Base-by-base conservation (phyloP, 75 land plant species). In the Selaginella moellendorffii region DNA sequence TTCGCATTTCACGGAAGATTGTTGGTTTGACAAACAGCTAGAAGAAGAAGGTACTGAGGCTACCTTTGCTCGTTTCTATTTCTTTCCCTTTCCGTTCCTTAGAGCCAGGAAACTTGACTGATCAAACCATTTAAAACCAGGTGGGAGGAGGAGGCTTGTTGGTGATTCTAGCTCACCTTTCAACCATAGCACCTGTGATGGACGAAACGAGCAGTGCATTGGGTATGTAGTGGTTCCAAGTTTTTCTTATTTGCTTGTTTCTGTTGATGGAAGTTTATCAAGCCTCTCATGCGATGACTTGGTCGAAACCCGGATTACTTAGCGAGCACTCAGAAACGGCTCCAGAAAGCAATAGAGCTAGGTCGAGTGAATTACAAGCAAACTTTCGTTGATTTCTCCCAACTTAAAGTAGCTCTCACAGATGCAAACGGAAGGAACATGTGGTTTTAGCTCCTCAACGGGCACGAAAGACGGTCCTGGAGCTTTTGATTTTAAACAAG, bases 391-490 rank as follows among this genome's bases (percentile, higher is more conserved):
- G 81, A 92, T 71, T 77, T 88, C 64, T 81, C 96, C 59, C 76
- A 78, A 0, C 70, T 88, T 52, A 65, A 79, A 52, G 97, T 92
- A 18, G 77, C 64, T 2, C 14, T 36, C 10, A 36, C 46, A 5
- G 14, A 14, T 36, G 46, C 46, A 36, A 78, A 79, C 1, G 69
- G 85, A 36, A 65, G 77, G 54, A 93, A 89, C 97, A 30, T 80
- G 88, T 80, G 97, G 97, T 5, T 92, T 83, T 68, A 81, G 81
- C 64, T 92, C 88, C 77, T 95, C 97, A 58, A 96, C 97, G 9
- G 97, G 97, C 65, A 92, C 97, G 8, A 92, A 89, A 29, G 97
- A 92, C 79, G 97, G 97, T 5, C 97, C 96, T 56, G 97, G 97
- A 61, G 97, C 97, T 26, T 92, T 92, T 75, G 86, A 85, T 69